phyloP scores from a whole-genome alignment of 176 grass and related monocot genomes.

The Lolium perenne region DNA sequence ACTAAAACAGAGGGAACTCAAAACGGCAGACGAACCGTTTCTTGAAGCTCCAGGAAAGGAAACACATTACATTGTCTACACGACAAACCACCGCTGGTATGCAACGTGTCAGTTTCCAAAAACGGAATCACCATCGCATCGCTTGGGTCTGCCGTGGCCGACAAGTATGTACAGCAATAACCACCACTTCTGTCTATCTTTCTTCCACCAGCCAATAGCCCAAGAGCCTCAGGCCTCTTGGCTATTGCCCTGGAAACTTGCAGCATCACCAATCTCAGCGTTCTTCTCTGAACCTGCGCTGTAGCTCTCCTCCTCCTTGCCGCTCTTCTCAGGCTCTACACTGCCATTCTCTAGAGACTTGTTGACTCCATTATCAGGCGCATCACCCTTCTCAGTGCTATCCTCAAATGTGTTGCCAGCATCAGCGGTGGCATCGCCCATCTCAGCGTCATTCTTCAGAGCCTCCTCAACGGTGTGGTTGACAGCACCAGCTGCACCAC shows the following conservation, averaged over 20 bases:
- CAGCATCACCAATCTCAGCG: neutral
- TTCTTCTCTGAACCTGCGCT: slow-evolving; percentile 10
- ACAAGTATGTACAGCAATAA: slow-evolving; percentile 50
- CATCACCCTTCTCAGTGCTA: neutral
- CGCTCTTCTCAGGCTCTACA: neutral
- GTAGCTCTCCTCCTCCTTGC: too few relatives aligned
- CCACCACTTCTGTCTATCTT: neutral
- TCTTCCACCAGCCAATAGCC: slow-evolving; percentile 9
- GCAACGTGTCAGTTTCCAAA: slow-evolving; percentile 10
- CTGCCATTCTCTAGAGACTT: neutral
- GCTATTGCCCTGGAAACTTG: neutral
- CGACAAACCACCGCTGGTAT: neutral
- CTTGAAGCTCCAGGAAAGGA: slow-evolving; percentile 22
- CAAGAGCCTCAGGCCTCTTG: neutral
- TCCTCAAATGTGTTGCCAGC: slow-evolving; percentile 19
- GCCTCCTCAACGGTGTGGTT: slow-evolving; percentile 25
- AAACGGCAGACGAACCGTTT: slow-evolving; percentile 10
- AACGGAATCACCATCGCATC: neutral
- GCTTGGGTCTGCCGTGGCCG: neutral
- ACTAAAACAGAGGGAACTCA: neutral
- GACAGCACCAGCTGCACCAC: neutral
- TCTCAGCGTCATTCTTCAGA: slow-evolving; percentile 20
- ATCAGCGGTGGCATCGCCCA: neutral
- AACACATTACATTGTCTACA: slow-evolving; percentile 32
- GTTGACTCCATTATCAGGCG: neutral